Evolutionary conservation across 805 yeast species (phyloP).

Genomic region (Tetrapisispora arboricola): DNA sequence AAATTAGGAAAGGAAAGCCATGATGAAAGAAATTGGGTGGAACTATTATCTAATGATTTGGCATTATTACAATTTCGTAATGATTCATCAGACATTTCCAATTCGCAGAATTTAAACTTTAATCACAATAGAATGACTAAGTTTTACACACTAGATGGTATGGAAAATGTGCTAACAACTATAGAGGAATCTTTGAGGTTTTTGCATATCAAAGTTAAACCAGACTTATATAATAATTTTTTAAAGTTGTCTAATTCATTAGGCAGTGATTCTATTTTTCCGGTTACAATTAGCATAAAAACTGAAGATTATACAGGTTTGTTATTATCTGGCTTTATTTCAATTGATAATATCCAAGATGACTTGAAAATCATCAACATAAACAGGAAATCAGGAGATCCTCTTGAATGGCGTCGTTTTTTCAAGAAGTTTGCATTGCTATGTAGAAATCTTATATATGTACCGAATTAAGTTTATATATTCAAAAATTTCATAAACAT

Average conservation of each 20-base stretch:
- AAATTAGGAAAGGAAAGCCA: slow-evolving; percentile 6
- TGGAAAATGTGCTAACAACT: slow-evolving; percentile 20
- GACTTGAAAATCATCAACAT: slow-evolving; percentile 43
- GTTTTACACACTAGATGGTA: slow-evolving; percentile 21
- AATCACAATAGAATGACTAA: slow-evolving; percentile 22
- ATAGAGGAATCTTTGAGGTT: slow-evolving; percentile 24
- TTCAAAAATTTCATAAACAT: background rate
- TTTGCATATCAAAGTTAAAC: slow-evolving; percentile 17
- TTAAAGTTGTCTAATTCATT: slow-evolving; percentile 3
- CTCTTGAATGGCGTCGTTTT: slow-evolving; percentile 62
- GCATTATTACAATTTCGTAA: slow-evolving; percentile 20
- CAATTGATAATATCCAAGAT: slow-evolving; percentile 32
- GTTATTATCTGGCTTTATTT: slow-evolving; percentile 38
- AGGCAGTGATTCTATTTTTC: slow-evolving; percentile 23
- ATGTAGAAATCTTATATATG: slow-evolving; percentile 48
- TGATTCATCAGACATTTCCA: slow-evolving; percentile 2
- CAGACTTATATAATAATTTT: slow-evolving; percentile 17
- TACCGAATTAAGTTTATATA: slow-evolving; percentile 21
- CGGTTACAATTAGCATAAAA: slow-evolving; percentile 31
- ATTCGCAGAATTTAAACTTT: slow-evolving; percentile 7
- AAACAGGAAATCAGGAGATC: slow-evolving; percentile 51
- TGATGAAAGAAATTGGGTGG: slow-evolving; percentile 18
- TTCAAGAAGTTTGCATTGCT: slow-evolving; percentile 47
- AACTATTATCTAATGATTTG: slow-evolving; percentile 17
- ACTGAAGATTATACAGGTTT: slow-evolving; percentile 38